Conservation (phyloP, 2,329 filamentous ascomycete species). For the Diplocarpon rosae region DNA sequence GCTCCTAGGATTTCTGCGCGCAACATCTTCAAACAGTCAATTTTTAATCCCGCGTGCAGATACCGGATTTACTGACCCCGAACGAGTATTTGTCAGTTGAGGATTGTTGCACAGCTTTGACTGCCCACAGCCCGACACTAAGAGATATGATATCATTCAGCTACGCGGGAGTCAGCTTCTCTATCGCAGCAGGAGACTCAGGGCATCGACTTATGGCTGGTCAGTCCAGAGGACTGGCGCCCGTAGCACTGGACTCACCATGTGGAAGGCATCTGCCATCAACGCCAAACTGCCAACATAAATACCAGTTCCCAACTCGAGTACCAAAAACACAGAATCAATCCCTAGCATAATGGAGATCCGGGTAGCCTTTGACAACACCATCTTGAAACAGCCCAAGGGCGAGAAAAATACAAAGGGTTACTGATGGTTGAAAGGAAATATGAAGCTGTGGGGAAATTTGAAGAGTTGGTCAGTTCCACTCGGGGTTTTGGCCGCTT, state of each 20-base stretch:
- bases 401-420: background rate
- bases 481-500: too few species aligned
- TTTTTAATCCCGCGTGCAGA: background rate
- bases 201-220: too few species aligned
- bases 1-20: conserved; percentile 94
- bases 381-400: conserved; percentile 43
- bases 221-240: background rate
- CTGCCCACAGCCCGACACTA: conserved; percentile 87
- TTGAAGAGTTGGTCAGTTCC: too few species aligned
- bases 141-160: conserved; percentile 96
- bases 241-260: conserved; percentile 45
- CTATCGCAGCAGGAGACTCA: background rate
- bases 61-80: conserved; percentile 50
- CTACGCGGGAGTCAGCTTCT: conserved; percentile 33
- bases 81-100: conserved; percentile 92
- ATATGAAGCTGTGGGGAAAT: too few species aligned
- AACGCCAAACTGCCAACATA: conserved; percentile 83
- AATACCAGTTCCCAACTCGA: conserved; percentile 81
- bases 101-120: conserved; percentile 74
- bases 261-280: conserved; percentile 95
- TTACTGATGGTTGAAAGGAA: too few species aligned
- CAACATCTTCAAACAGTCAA: conserved; percentile 58
- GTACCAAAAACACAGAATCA: conserved; percentile 77
- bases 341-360: conserved; percentile 90
- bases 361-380: conserved; percentile 81